These are phyloP conservation scores for Tagetes patula DNA, from an alignment of 129 eudicot genomes.

Conservation along the genomic window DNA sequence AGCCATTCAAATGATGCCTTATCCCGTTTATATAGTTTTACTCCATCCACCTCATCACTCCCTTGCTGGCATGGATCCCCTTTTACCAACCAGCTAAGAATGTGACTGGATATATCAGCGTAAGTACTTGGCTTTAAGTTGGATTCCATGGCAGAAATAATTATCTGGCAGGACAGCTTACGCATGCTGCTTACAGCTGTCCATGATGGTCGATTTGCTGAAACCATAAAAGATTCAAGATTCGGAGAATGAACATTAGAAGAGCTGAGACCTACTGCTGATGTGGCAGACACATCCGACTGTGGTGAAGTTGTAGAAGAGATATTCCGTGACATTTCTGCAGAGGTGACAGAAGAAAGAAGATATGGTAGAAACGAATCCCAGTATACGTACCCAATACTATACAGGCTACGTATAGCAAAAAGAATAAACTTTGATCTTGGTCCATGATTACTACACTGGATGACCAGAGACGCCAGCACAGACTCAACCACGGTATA, in stretches of 20 bases:
- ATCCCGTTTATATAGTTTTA: slow-evolving; percentile 68
- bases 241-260: slow-evolving; percentile 71
- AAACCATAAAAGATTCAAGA: slow-evolving; percentile 86
- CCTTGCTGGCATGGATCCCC: slow-evolving; percentile 89
- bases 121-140: slow-evolving; percentile 81
- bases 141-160: slow-evolving; percentile 64
- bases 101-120: slow-evolving; percentile 77
- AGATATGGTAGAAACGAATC: slow-evolving; percentile 91
- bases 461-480: slow-evolving; percentile 77
- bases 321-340: slow-evolving; percentile 56
- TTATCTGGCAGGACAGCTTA: slow-evolving; percentile 85
- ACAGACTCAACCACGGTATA: slow-evolving; percentile 88
- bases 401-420: slow-evolving; percentile 77
- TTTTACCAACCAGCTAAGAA: slow-evolving; percentile 86
- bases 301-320: slow-evolving; percentile 54
- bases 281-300: slow-evolving; percentile 54
- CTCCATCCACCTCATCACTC: slow-evolving; percentile 61
- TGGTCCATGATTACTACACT: slow-evolving; percentile 92
- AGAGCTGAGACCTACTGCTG: slow-evolving; percentile 13
- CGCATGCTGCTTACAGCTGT: slow-evolving; percentile 81
- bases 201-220: slow-evolving; percentile 75
- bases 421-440: slow-evolving; percentile 87
- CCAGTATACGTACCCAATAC: slow-evolving; percentile 74
- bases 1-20: slow-evolving; percentile 84
- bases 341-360: slow-evolving; percentile 82